Evolutionary conservation across 2,329 filamentous ascomycete species (phyloP), one percentile per base, ranked within the genome.

Genomic region (Scolecobasidium constrictum): DNA sequence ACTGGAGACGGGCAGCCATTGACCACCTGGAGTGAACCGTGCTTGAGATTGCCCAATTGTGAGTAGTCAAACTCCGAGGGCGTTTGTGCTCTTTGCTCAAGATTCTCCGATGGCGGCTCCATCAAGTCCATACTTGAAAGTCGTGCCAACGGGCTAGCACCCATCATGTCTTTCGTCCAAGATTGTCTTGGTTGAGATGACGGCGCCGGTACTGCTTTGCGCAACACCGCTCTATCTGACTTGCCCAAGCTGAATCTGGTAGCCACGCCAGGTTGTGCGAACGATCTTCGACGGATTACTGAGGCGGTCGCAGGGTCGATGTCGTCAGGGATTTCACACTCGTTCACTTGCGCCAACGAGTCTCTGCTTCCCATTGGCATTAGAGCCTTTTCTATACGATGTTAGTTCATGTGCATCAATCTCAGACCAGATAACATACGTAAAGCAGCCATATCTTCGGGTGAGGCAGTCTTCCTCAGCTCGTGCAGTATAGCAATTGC

Each of bases 1-100:
- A 62, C 63, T 12, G 68, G 67, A 3, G 67, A 69, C 7, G 64
- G 57, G 13, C 61, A 56, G 6, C 67, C 68, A 44, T 71, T 71
- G 4, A 65, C 69, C 15, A 71, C 60, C 15, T 62, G 57, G 6
- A 71, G 55, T 3, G 65, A 63, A 5, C 68, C 68, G 5, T 63
- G 56, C 43, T 60, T 54, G 42, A 65, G 56, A 21, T 52, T 55
- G 4, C 67, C 65, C 21, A 66, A 55, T 37, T 66, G 62, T 4
- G 58, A 55, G 46, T 63, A 64, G 7, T 63, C 59, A 41, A 63
- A 53, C 9, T 69, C 65, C 3, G 58, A 54, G 6, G 65, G 65
- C 5, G 65, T 68, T 31, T 54, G 52, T 17, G 58, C 56, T 46
- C 60, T 51, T 17, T 50, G 12, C 6, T 9, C 16, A 13, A 21